Evolutionary conservation across 2,329 filamentous ascomycete genomes (phyloP).

Genomic region (Monosporascus sp.): DNA sequence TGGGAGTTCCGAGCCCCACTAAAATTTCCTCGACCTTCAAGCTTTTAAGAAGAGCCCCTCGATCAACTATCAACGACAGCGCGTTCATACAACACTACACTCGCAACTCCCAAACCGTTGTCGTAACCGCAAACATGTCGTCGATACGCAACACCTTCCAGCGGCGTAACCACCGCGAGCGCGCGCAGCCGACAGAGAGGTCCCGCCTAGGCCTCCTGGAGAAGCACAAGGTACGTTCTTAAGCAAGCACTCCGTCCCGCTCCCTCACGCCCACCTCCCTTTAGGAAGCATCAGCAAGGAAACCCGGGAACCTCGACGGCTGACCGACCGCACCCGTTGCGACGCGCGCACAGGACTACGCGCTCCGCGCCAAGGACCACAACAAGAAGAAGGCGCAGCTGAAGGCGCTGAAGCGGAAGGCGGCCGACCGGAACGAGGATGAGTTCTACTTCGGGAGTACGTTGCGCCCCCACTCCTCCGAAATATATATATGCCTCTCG

Average conservation of each 20-base stretch:
- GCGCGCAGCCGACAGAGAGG: constrained; percentile 79
- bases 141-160: constrained; percentile 63
- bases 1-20: not conserved
- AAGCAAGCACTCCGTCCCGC: not conserved
- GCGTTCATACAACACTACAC: too few species aligned
- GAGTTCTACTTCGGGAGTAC: constrained; percentile 63
- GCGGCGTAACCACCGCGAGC: constrained; percentile 82
- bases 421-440: constrained; percentile 63
- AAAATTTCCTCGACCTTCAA: not conserved
- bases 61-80: not conserved
- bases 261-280: not conserved
- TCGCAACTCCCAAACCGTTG: not conserved
- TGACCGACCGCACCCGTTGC: too few species aligned
- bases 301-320: too few species aligned
- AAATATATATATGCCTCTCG: not conserved
- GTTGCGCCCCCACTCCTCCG: not conserved
- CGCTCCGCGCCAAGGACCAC: constrained; percentile 60
- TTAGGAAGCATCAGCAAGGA: too few species aligned
- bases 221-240: constrained; percentile 71
- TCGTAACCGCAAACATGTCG: constrained; percentile 36
- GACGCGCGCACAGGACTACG: constrained; percentile 47
- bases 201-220: constrained; percentile 86
- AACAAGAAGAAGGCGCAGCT: constrained; percentile 60
- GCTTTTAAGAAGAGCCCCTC: not conserved
- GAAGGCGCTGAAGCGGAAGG: constrained; percentile 55